These are phyloP conservation scores for Eucalyptus urophylla DNA, from an alignment of 345 rosid species.

Conservation along the genomic window DNA sequence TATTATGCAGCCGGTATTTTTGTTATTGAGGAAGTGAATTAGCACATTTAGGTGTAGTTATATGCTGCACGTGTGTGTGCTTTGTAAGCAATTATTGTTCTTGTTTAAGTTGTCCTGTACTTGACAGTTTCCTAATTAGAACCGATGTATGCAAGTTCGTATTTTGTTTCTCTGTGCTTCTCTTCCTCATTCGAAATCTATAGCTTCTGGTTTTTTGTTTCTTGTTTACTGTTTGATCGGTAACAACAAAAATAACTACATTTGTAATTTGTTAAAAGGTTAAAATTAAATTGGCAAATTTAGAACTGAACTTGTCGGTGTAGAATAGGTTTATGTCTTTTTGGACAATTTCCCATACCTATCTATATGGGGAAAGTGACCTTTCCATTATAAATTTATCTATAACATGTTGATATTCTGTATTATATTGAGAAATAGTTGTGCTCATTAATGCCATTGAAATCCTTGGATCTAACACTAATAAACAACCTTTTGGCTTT, in stretches of 20 bases:
- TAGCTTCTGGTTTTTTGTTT: no score
- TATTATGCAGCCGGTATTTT: no score
- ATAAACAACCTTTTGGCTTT: not conserved
- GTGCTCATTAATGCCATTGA: not conserved
- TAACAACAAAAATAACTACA: not conserved
- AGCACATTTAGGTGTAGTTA: no score
- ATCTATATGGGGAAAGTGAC: not conserved
- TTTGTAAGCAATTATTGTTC: no score
- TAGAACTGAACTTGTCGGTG: rapidly evolving
- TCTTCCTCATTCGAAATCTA: no score
- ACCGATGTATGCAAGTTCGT: no score
- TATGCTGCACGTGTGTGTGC: no score
- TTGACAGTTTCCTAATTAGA: no score
- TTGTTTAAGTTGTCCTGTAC: no score
- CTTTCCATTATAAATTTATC: not conserved
- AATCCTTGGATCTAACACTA: not conserved
- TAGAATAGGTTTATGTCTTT: not conserved
- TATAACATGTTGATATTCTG: not conserved
- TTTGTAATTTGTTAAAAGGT: not conserved
- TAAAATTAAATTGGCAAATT: not conserved
- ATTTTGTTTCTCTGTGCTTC: no score
- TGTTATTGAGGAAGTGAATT: no score
- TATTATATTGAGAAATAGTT: not conserved
- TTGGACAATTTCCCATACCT: not conserved
- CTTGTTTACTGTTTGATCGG: no score